Evolutionary conservation across 352 stramenopile genomes (phyloP).

Genomic region (Pythium grandisporangium): DNA sequence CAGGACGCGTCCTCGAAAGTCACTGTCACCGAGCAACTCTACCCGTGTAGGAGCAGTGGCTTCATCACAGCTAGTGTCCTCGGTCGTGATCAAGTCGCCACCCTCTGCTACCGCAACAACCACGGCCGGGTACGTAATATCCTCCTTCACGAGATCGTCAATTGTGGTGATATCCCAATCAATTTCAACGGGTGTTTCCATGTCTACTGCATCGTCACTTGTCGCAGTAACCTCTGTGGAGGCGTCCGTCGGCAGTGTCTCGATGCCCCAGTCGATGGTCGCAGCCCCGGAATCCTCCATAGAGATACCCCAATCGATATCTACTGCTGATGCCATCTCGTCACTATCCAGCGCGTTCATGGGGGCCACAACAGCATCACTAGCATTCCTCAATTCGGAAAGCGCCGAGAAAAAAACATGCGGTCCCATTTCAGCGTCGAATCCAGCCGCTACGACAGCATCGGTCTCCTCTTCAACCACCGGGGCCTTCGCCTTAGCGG

Average conservation of each 20-base stretch:
- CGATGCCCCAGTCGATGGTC: constrained; percentile 63
- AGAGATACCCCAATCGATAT: constrained; percentile 74
- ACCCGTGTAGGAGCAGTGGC: constrained; percentile 31
- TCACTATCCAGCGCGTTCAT: constrained; percentile 23
- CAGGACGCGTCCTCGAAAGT: constrained; percentile 45
- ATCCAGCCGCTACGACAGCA: no score
- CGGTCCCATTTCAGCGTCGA: no score
- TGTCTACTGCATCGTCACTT: constrained; percentile 10
- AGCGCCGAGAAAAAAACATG: constrained; percentile 57
- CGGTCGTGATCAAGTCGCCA: neutral
- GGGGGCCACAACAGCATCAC: constrained; percentile 16
- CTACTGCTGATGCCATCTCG: constrained; percentile 41
- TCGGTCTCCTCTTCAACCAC: constrained; percentile 19
- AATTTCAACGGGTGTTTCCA: constrained; percentile 42
- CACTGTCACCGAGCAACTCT: constrained; percentile 34
- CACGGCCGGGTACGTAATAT: constrained; percentile 19
- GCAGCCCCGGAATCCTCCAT: constrained; percentile 23
- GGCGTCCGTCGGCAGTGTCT: constrained; percentile 18
- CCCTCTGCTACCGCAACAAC: constrained; percentile 2
- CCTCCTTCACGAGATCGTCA: no score
- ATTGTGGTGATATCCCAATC: constrained; percentile 72
- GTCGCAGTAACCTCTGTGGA: constrained; percentile 1
- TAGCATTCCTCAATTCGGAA: constrained; percentile 29
- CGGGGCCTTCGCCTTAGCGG: neutral
- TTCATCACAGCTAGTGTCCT: constrained; percentile 4